Evolutionary conservation across 768 basidiomycete genomes (phyloP).

Genomic region (Trametopsis cervina): DNA sequence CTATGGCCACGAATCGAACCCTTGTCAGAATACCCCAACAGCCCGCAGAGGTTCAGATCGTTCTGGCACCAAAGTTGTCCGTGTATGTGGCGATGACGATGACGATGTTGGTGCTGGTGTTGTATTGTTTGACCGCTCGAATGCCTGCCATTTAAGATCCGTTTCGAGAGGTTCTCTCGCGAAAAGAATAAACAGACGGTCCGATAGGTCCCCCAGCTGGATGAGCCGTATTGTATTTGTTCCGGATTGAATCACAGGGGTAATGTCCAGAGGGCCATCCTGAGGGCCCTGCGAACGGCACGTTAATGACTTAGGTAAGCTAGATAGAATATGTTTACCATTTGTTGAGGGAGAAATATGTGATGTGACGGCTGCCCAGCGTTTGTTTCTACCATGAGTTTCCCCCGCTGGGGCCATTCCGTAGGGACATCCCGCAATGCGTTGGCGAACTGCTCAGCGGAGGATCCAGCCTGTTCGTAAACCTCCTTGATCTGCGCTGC

Average conservation of each 20-base stretch:
- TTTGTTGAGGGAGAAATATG: slow-evolving; percentile 11
- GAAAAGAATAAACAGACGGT: slow-evolving; percentile 17
- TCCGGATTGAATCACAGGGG: slow-evolving; percentile 14
- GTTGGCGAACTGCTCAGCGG: slow-evolving; percentile 9
- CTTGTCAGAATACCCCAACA: too few relatives aligned
- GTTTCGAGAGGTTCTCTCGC: slow-evolving; percentile 13
- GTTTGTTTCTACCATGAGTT: slow-evolving; percentile 12
- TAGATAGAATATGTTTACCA: slow-evolving; percentile 1
- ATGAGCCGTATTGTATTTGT: slow-evolving; percentile 15
- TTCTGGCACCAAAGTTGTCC: too few relatives aligned
- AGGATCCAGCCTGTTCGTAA: slow-evolving; percentile 5
- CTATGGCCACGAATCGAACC: too few relatives aligned
- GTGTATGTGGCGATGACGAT: too few relatives aligned
- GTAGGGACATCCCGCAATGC: slow-evolving; percentile 13
- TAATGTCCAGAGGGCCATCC: slow-evolving; percentile 17
- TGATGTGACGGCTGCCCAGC: background rate
- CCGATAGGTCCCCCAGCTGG: slow-evolving; percentile 16
- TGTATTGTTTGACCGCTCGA: too few relatives aligned
- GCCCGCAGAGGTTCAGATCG: too few relatives aligned
- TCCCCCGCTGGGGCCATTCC: slow-evolving; percentile 14
- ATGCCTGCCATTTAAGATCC: slow-evolving; percentile 2
- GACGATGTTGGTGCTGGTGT: too few relatives aligned
- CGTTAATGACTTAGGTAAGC: background rate
- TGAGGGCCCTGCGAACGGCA: slow-evolving; percentile 7
- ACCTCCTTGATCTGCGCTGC: slow-evolving; percentile 6